Base-by-base conservation (phyloP, 129 eudicot genomes). In the Tanacetum coccineum region DNA sequence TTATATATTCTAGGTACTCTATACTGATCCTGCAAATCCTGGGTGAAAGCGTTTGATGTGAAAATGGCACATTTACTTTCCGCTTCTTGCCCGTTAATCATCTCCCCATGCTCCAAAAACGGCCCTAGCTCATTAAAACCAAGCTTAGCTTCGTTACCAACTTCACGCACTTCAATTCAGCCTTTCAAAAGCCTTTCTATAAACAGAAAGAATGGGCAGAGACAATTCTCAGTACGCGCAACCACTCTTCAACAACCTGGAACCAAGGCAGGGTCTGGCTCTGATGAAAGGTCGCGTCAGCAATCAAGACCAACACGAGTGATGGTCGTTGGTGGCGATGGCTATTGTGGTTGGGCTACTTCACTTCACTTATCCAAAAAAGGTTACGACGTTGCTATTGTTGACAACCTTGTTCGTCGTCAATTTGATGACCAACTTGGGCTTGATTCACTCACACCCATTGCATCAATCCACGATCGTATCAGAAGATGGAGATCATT, bases 291-390 rank as follows among this genome's bases (percentile, higher is more conserved):
- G 65, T 64, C 78, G 17, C 55, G 61, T 51, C 80, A 75, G 51
- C 15, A 81, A 22, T 73, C 96, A 4, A 59, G 70, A 66, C 81
- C 74, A 28, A 88, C 87, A 48, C 77, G 81, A 3, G 99, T 93
- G 13, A 89, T 89, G 99, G 83, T 93, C 19, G 86, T 93, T 14
- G 99, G 99, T 53, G 99, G 99, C 3, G 99, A 93, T 73, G 99
- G 99, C 30, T 93, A 93, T 47, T 93, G 99, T 68, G 99, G 99
- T 62, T 93, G 99, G 99, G 99, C 99, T 58, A 88, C 96, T 61
- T 84, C 96, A 45, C 96, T 93, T 51, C 99, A 93, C 61, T 67
- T 93, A 39, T 93, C 99, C 61, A 93, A 89, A 74, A 93, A 93
- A 76, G 76, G 78, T 42, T 93, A 93, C 36, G 85, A 93, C 74